Evolutionary conservation across 2,329 filamentous ascomycete species (phyloP), one percentile per base, ranked within the genome.

Genomic region (Coniochaeta hoffmannii): DNA sequence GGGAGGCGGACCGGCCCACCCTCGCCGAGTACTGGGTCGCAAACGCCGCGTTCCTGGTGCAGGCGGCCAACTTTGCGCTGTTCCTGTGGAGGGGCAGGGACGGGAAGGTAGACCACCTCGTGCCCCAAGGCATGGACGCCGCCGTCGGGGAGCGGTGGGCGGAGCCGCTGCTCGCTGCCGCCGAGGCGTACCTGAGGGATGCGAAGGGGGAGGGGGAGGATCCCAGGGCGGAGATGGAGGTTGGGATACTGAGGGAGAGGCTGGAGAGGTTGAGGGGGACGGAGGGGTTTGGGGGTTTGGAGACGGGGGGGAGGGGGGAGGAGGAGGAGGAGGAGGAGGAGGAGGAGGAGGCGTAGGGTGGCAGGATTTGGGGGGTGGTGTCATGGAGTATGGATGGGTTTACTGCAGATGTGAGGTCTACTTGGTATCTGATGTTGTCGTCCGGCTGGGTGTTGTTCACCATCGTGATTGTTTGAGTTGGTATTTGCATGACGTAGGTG

Each of bases 1-100:
- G 68, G 2, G 71, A 76, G 22, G 69, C 72, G 30, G 72, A 72
- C 22, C 60, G 67, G 1, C 68, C 71, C 5, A 72, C 74, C 1
- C 60, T 85, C 32, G 64, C 74, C 35, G 76, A 83, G 24, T 81
- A 79, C 60, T 78, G 80, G 73, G 65, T 65, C 12, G 72, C 75
- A 58, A 78, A 78, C 51, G 73, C 74, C 52, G 71, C 78, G 2
- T 81, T 85, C 58, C 71, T 85, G 54, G 69, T 85, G 58, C 81
- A 85, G 60, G 79, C 79, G 0, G 77, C 79, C 56, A 86, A 86
- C 61, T 84, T 87, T 65, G 76, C 78, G 8, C 74, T 81, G 53
- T 81, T 85, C 60, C 68, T 85, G 19, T 78, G 80, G 62, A 69
- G 70, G 4, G 72, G 75, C 8, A n/a, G n/a, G n/a, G 66, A 70